Percentiles rank a stretch among this genome's conserved stretches.
Conservation (phyloP, 1,284 basidiomycete genomes). For the Farysia itapuensis region DNA sequence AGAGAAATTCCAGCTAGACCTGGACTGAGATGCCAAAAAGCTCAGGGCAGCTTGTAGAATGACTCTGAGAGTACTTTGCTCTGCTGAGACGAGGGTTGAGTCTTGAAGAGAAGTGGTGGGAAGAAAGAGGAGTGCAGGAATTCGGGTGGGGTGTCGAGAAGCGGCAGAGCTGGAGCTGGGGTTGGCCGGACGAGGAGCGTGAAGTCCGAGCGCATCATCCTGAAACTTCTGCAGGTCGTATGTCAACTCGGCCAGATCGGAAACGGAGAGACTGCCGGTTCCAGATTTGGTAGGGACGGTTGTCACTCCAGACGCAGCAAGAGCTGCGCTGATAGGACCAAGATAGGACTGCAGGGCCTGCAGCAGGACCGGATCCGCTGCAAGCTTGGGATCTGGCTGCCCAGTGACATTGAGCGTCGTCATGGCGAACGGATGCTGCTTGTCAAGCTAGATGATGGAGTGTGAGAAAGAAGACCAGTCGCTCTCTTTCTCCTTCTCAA, state of each 20-base stretch:
- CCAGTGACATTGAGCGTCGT: slow-evolving; percentile 43
- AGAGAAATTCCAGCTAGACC: slow-evolving; percentile 38
- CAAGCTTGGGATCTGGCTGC: slow-evolving; percentile 32
- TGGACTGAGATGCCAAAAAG: slow-evolving; percentile 28
- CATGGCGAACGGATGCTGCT: no score
- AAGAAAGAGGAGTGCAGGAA: slow-evolving; percentile 49
- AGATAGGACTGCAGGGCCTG: slow-evolving; percentile 35
- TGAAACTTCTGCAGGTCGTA: slow-evolving; percentile 50
- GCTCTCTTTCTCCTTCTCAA: no score
- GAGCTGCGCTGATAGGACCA: slow-evolving; percentile 29
- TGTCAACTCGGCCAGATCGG: slow-evolving; percentile 26
- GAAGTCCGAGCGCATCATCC: slow-evolving; percentile 45
- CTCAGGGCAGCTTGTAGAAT: slow-evolving; percentile 40
- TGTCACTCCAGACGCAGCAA: slow-evolving; percentile 9
- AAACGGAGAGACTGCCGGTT: slow-evolving; percentile 15
- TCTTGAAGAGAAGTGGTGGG: slow-evolving; percentile 37
- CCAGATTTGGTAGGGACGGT: slow-evolving; percentile 11
- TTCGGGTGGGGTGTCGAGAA: slow-evolving; percentile 41
- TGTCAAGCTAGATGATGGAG: no score
- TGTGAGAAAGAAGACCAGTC: no score
- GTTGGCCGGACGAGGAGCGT: slow-evolving; percentile 37
- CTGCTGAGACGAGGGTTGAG: slow-evolving; percentile 20
- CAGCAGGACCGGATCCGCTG: slow-evolving; percentile 22
- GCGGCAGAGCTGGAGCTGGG: slow-evolving; percentile 16
- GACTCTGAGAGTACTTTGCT: slow-evolving; percentile 33